Evolutionary conservation across 1,284 basidiomycete genomes (phyloP), one percentile per base, ranked within the genome.

Genomic region (Schizophyllum amplum): DNA sequence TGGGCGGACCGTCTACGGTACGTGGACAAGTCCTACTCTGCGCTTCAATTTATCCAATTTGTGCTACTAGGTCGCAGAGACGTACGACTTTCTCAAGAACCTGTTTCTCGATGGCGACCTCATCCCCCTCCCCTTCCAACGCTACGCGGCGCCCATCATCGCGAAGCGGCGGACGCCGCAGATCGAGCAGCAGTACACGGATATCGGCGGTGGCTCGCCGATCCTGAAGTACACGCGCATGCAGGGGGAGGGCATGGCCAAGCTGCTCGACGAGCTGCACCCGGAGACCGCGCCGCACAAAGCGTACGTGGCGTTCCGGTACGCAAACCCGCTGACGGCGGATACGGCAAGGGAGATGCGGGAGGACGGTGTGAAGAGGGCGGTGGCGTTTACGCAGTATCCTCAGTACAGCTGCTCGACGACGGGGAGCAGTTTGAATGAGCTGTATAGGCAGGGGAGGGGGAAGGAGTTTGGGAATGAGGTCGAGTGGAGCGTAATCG

Each of bases 391-490:
- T 75, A 94, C 93, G 1, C 97, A 99, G 74, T 99, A 99, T 70
- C 97, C 97, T 1, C 97, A 99, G 72, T 99, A 99, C 75, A 94
- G 90, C 66, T 99, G 97, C 74, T 94, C 91, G 61, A 99, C 97
- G 4, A 99, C 97, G 0, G 97, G 97, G 47, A 96, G 93, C 74
- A 94, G 90, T 68, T 69, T 99, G 66, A 99, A 99, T 68, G 96
- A 99, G 73, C 76, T 99, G 47, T 97, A 86, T 69, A 70, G 86
- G 63, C 74, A 73, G 63, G 81, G 79, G 62, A 84, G 75, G 68
- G 68, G 79, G 50, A 80, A 82, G 54, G 78, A 83, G 60, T 66
- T 79, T 58, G 75, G 72, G 60, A 71, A 79, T 1, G 80, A 83
- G 52, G 84, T 99, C 42, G 82, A 94, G 67, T 99, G 97, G 97